These are phyloP conservation scores for Diddensiella caesifluorescens DNA, from an alignment of 805 yeast species.

Conservation along the genomic window DNA sequence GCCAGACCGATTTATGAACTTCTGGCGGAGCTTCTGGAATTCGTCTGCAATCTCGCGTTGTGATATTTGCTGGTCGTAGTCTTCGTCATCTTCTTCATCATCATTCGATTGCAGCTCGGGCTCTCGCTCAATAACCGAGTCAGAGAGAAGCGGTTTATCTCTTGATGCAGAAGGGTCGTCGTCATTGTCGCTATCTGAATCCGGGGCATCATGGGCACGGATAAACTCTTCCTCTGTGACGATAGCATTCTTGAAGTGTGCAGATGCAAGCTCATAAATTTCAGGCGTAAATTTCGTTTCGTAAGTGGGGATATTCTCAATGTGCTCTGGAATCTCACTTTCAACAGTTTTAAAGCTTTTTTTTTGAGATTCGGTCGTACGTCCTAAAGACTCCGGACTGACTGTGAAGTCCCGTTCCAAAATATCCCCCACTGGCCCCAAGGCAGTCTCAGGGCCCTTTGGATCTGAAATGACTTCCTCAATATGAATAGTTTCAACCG, in stretches of 20 bases:
- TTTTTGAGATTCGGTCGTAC: no score
- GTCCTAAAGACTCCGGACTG: constrained; percentile 2
- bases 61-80: constrained; percentile 31
- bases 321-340: background rate
- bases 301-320: background rate
- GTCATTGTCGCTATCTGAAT: constrained; percentile 18
- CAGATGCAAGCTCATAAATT: constrained; percentile 17
- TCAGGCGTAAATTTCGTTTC: constrained; percentile 7
- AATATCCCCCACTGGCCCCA: constrained; percentile 14
- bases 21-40: constrained; percentile 52
- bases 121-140: constrained; percentile 40
- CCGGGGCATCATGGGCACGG: constrained; percentile 18
- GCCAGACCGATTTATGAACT: constrained; percentile 43
- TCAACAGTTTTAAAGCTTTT: background rate
- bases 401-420: constrained; percentile 6
- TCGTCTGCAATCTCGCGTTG: constrained; percentile 47
- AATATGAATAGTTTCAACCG: background rate
- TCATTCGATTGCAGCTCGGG: constrained; percentile 14
- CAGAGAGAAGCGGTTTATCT: constrained; percentile 39
- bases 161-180: constrained; percentile 22
- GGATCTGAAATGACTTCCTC: constrained; percentile 28
- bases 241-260: constrained; percentile 16
- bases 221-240: constrained; percentile 23
- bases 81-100: constrained; percentile 25
- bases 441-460: constrained; percentile 31